Conservation (phyloP, 257 asterid species). For the Paraleonurus japonicus region DNA sequence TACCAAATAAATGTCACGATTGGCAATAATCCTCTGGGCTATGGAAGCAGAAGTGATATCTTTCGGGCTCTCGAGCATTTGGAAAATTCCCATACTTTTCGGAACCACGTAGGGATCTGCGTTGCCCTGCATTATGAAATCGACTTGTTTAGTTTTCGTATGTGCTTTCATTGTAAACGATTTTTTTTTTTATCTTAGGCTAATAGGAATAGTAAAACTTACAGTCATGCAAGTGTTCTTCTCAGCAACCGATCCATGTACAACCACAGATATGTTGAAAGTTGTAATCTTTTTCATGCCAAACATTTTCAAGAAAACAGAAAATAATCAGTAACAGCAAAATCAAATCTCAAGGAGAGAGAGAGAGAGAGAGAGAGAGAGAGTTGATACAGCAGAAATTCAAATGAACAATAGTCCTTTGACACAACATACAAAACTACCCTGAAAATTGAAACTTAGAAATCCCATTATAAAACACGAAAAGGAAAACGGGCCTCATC, state of each 20-base stretch:
- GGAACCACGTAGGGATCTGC: slow-evolving; percentile 77
- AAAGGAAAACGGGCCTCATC: neutral
- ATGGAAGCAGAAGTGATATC: slow-evolving; percentile 75
- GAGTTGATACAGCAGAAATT: neutral
- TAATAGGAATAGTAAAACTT: slow-evolving; percentile 32
- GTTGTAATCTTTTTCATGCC: slow-evolving; percentile 48
- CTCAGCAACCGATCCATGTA: slow-evolving; percentile 79
- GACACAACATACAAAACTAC: neutral
- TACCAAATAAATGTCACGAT: slow-evolving; percentile 79
- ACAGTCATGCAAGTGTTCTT: slow-evolving; percentile 49
- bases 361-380: neutral
- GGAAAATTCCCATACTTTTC: slow-evolving; percentile 72
- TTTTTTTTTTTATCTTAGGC: neutral
- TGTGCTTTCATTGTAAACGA: neutral
- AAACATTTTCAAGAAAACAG: slow-evolving; percentile 7
- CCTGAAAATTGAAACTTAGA: neutral
- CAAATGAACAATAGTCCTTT: neutral
- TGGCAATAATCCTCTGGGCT: slow-evolving; percentile 82
- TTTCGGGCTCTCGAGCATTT: slow-evolving; percentile 69
- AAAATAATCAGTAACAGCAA: slow-evolving; percentile 15
- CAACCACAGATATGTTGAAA: slow-evolving; percentile 87
- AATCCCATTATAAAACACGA: neutral
- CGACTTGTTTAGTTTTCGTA: slow-evolving; percentile 21
- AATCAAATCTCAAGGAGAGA: neutral
- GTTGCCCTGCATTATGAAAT: slow-evolving; percentile 50